phyloP scores from a whole-genome alignment of 352 stramenopile genomes.

The Blastocystis sp. region DNA sequence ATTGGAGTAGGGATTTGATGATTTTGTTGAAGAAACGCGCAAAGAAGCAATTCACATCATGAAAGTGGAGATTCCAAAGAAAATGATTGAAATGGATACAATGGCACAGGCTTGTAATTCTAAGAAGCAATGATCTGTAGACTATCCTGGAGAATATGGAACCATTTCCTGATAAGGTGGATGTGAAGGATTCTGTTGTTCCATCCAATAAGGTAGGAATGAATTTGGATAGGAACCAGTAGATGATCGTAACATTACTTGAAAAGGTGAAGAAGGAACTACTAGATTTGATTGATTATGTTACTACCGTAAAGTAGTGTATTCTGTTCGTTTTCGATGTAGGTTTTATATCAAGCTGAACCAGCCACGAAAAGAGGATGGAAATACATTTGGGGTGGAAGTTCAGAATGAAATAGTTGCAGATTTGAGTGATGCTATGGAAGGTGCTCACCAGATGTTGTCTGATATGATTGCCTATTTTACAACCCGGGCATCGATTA shows the following conservation, averaged over 20 bases:
- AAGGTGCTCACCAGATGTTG: conserved; percentile 4
- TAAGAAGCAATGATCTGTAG: neutral
- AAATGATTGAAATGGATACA: conserved; percentile 11
- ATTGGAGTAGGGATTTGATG: conserved; percentile 8
- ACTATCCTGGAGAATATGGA: neutral
- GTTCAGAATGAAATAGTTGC: conserved; percentile 59
- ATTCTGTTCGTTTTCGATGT: neutral
- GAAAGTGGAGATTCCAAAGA: conserved; percentile 45
- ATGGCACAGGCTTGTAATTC: neutral
- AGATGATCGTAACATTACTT: conserved; percentile 8
- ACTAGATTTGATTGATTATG: conserved; percentile 58
- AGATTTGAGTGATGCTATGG: conserved; percentile 35
- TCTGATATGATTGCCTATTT: conserved; percentile 60
- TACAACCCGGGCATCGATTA: conserved; percentile 9
- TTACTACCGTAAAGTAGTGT: conserved; percentile 27
- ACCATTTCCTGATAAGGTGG: neutral
- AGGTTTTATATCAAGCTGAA: conserved; percentile 60
- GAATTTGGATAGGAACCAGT: neutral
- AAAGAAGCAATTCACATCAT: conserved; percentile 49
- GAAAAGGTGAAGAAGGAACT: conserved; percentile 46
- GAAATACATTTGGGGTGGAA: conserved; percentile 60
- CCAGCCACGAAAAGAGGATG: conserved; percentile 48
- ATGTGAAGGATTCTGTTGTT: neutral
- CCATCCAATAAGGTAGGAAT: conserved; percentile 8
- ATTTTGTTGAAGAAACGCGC: conserved; percentile 39